Base-by-base conservation (phyloP, 169 alveolate genomes). In the Eimeria necatrix region DNA sequence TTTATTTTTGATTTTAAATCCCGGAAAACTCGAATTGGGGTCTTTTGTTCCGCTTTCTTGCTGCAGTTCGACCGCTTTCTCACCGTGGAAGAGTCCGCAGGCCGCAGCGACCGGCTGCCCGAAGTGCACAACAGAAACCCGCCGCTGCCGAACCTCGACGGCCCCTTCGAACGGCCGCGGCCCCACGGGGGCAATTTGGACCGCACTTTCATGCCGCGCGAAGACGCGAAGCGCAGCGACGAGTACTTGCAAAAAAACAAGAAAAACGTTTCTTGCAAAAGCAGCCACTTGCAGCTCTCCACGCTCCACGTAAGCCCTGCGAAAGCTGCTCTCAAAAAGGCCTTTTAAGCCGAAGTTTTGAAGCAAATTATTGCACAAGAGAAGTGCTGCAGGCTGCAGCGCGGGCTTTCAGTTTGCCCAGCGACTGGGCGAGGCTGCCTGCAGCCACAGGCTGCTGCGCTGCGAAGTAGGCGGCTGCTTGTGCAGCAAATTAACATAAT, bases 91-190 rank as follows among this genome's bases (percentile, higher is more conserved):
- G 95, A 94, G 22, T 81, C 91, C 14, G 97, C 97, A 1, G 60
- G 86, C 12, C 88, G 97, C 60, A 88, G 94, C 80, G 97, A 96
- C 22, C 83, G 93, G 24, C 81, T 92, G 71, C 97, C 97, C 0
- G 86, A 24, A 0, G 93, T 96, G 68, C 52, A 93, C 32, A 96
- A 96, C 84, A 46, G 97, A 26, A 91, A 74, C 20, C 96, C 97
- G 22, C 97, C 97, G 8, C 46, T 59, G 53, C 96, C 97, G 51
- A 95, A 96, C 74, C 96, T 96, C 20, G 96, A 96, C 70, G 93
- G 93, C 16, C 97, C 96, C 24, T 96, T 96, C 41, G 97, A 96
- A 86, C 64, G 71, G 74, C 94, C 95, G 61, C 84, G 90, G 86
- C 52, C 60, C 26, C 24, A 26, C 14, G 59, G 59, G 7, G 59